Evolutionary conservation across 495 filamentous ascomycete genomes (phyloP).

Genomic region (Aspergillus ostianus): DNA sequence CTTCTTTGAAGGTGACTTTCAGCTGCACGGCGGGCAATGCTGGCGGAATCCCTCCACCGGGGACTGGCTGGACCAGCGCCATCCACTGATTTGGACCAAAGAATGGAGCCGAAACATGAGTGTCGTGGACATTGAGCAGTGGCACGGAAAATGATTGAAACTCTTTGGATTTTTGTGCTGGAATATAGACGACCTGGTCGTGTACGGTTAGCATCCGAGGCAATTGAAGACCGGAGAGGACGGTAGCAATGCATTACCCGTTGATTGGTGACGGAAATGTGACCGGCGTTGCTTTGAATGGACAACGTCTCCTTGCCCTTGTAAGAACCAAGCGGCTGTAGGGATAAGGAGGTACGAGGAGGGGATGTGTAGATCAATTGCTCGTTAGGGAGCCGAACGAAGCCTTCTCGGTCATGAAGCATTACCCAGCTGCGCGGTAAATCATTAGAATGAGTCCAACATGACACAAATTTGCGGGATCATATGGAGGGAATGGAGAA

Average conservation of each 20-base stretch:
- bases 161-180: conserved; percentile 60
- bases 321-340: conserved; percentile 60
- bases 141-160: conserved; percentile 89
- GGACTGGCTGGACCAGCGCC: conserved; percentile 72
- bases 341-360: conserved; percentile 61
- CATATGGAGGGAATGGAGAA: neutral
- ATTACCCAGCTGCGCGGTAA: conserved; percentile 67
- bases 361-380: conserved; percentile 68
- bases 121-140: conserved; percentile 80
- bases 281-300: conserved; percentile 57
- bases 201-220: neutral
- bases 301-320: conserved; percentile 56
- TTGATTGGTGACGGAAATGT: conserved; percentile 84
- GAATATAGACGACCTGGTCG: conserved; percentile 82
- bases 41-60: conserved; percentile 82
- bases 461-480: neutral
- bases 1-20: conserved; percentile 89
- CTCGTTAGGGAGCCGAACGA: conserved; percentile 70
- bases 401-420: conserved; percentile 61
- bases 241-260: conserved; percentile 59
- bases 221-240: neutral
- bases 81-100: conserved; percentile 97
- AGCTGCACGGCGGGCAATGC: conserved; percentile 69
- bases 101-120: conserved; percentile 86
- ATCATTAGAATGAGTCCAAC: neutral